Evolutionary conservation across 352 stramenopile genomes (phyloP).

Genomic region (Vaucheria bursata): DNA sequence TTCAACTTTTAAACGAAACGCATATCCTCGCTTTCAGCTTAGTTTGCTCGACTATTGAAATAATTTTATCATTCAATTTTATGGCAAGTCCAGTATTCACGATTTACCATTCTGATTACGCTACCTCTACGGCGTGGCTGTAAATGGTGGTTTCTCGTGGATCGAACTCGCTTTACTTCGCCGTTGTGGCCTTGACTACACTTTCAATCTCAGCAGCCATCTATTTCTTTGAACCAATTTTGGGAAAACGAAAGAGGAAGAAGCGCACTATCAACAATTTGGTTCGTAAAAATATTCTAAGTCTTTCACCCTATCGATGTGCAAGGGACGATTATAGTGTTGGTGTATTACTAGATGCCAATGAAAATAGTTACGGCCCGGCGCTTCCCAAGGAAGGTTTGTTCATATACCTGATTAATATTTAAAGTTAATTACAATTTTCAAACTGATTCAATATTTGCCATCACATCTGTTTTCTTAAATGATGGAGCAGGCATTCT

Average conservation of each 20-base stretch:
- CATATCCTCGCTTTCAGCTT: no score
- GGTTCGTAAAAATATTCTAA: conserved; percentile 91
- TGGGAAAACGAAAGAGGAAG: neutral
- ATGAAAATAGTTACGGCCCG: conserved; percentile 94
- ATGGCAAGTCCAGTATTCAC: no score
- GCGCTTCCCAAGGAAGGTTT: neutral
- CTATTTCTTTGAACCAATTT: no score
- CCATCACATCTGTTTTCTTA: neutral
- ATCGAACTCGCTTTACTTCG: no score
- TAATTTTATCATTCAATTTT: no score
- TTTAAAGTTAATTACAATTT: neutral
- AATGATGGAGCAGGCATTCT: neutral
- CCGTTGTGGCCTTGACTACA: no score
- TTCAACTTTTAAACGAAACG: no score
- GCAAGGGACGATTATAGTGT: conserved; percentile 64
- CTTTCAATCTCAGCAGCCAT: no score
- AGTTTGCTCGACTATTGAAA: no score
- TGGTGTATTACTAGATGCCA: conserved; percentile 90
- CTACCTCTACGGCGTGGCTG: no score
- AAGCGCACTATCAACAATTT: conserved; percentile 54
- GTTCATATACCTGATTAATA: neutral
- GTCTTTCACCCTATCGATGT: conserved; percentile 89
- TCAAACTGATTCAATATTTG: neutral
- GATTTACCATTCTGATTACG: no score
- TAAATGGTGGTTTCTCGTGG: no score